These are phyloP conservation scores for Solanum paucissectum DNA, from an alignment of 257 asterid genomes.

Conservation along the genomic window DNA sequence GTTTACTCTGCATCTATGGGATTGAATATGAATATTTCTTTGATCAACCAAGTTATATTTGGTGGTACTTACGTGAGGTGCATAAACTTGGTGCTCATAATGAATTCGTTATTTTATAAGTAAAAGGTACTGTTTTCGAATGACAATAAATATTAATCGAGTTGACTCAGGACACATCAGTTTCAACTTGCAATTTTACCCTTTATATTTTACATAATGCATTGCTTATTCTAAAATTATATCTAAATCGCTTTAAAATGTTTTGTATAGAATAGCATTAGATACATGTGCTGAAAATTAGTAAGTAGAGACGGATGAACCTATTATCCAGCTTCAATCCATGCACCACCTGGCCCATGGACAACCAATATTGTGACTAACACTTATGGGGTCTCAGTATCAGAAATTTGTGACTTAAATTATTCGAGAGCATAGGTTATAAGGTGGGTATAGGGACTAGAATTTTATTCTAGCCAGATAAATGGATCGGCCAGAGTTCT, in stretches of 20 bases:
- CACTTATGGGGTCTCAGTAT: neutral
- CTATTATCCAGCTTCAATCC: too few relatives aligned
- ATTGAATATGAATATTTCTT: neutral
- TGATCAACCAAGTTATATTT: neutral
- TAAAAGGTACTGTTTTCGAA: neutral
- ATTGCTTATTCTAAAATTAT: too few relatives aligned
- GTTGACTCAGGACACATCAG: neutral
- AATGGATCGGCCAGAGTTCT: too few relatives aligned
- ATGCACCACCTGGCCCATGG: too few relatives aligned
- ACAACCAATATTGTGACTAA: neutral
- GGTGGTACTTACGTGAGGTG: neutral
- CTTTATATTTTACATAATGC: too few relatives aligned
- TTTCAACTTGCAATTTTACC: neutral
- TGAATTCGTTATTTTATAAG: too few relatives aligned
- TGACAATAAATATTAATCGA: too few relatives aligned
- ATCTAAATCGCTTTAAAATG: neutral
- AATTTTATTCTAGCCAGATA: accelerated
- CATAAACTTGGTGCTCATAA: neutral
- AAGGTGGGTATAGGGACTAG: too few relatives aligned
- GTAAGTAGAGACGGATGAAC: neutral
- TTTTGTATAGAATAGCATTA: neutral
- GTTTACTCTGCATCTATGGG: neutral
- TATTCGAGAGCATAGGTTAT: neutral
- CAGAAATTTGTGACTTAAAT: too few relatives aligned
- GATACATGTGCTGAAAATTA: neutral